Base-by-base conservation (phyloP, 2,329 filamentous ascomycete species). In the Aulographum hederae region DNA sequence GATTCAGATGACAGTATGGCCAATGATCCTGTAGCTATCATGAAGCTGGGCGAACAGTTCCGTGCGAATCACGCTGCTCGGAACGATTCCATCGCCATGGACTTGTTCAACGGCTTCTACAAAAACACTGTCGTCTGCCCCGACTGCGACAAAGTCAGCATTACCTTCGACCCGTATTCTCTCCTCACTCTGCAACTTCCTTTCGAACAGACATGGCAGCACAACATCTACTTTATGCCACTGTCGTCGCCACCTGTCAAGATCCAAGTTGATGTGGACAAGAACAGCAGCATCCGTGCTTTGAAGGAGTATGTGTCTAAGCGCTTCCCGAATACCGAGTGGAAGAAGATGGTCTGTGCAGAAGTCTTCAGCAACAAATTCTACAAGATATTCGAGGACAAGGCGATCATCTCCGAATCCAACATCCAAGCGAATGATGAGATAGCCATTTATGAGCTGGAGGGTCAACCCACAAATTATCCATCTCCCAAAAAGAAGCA, bases 1-100 rank as follows among this genome's bases (percentile, higher is more conserved):
- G 89, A 98, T 49, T 95, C 86, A 0, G 93, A 91, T 0, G 89
- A 98, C 50, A 84, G 89, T 39, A 95, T 92, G 69, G 78, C 94
- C 38, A 69, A 78, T 41, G 72, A 95, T 46, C 75, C 72, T 2
- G 68, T 70, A 27, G 79, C 79, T 8, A 82, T 98, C 46, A 69
- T 73, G 35, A 69, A 77, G 39, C 81, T 98, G 59, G 89, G 86
- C 1, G 72, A 85, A 32, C 70, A 80, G 41, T 89, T 89, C 37
- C 91, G 86, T 72, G 73, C 81, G 38, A 93, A 93, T 37, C 92
- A 92, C 41, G 80, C 82, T 47, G 75, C 77, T 39, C 75, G 89
- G 32, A 93, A 98, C 42, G 84, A 95, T 47, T 95, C 89, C 0
- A 78, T 95, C 26, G 80, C 94, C 41, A 86, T 82, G 35, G 89